Base-by-base conservation (phyloP, 1,139 yeast genomes). In the Dujonia santamariae region DNA sequence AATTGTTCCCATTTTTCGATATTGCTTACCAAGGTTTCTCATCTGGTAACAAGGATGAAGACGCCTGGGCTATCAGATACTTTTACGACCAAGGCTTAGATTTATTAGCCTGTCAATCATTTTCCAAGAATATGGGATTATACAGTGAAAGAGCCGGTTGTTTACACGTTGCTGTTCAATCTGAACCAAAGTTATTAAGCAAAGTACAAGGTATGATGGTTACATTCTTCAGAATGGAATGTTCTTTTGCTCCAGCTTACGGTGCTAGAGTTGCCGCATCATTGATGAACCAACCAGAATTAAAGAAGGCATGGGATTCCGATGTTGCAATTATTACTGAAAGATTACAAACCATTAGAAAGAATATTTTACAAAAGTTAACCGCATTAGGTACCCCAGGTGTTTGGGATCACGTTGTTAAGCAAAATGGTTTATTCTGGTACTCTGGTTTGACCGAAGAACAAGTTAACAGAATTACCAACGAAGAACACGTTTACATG, bases 1-100 rank as follows among this genome's bases (percentile, higher is more conserved):
- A 70, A 26, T 72, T 86, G 50, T 70, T 84, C 50, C 88, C 95
- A 7, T 67, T 90, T 48, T 75, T 90, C 43, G 97, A 90, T 66
- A 78, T 85, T 69, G 97, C 97, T 2, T 90, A 90, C 67, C 97
- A 87, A 58, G 97, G 97, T 6, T 85, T 90, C 55, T 85, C 94
- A 32, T 74, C 90, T 7, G 74, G 74, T 26, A 52, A 57, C 50
- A 52, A 54, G 38, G 59, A 56, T 28, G 37, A 40, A 21, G 65
- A 59, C 43, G 58, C 61, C 3, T 59, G 59, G 56, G 51, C 59
- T 4, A 43, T 59, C 5, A 43, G 61, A 35, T 42, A 52, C 31
- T 53, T 58, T 28, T 55, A 50, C 32, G 42, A 46, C 3, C 41
- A 45, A 26, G 44, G 48, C 9, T 26, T 58, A 24, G 64, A 59